A percentile compares a stretch with the other conserved stretches of the same genome.
Evolutionary conservation across 768 basidiomycete genomes (phyloP).

Genomic region (Naematelia encephala): DNA sequence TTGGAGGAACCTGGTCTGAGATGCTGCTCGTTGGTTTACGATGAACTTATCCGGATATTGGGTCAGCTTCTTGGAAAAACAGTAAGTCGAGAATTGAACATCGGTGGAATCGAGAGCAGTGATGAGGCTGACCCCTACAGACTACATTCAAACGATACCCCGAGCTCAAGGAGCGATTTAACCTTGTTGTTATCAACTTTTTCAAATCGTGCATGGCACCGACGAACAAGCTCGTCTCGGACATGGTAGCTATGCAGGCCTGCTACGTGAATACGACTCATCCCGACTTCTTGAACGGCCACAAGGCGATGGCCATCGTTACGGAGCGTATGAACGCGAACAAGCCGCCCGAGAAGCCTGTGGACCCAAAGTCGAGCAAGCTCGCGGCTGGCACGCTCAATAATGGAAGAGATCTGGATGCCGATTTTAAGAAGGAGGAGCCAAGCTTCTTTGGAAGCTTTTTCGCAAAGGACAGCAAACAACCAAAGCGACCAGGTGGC

Average conservation of each 20-base stretch:
- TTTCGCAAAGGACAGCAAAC: constrained; percentile 61
- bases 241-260: constrained; percentile 96
- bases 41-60: constrained; percentile 94
- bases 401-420: constrained; percentile 91
- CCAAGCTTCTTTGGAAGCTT: constrained; percentile 92
- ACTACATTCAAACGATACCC: constrained; percentile 95
- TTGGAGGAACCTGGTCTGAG: constrained; percentile 90
- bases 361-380: constrained; percentile 72
- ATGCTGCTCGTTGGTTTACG: constrained; percentile 93
- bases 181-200: constrained; percentile 90
- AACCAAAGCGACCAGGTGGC: constrained; percentile 50
- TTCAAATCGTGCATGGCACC: constrained; percentile 92
- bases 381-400: constrained; percentile 65
- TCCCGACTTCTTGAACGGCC: constrained; percentile 95
- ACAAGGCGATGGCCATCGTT: constrained; percentile 90
- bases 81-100: too few relatives aligned
- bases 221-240: constrained; percentile 87
- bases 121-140: constrained; percentile 53
- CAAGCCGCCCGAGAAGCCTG: constrained; percentile 63
- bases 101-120: constrained; percentile 36
- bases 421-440: constrained; percentile 84
- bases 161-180: constrained; percentile 93
- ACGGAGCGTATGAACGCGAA: constrained; percentile 65
- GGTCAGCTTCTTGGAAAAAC: constrained; percentile 86
- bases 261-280: constrained; percentile 99